Conservation (phyloP, 2,329 filamentous ascomycete genomes). For the Ceratocystis eucalypticola region DNA sequence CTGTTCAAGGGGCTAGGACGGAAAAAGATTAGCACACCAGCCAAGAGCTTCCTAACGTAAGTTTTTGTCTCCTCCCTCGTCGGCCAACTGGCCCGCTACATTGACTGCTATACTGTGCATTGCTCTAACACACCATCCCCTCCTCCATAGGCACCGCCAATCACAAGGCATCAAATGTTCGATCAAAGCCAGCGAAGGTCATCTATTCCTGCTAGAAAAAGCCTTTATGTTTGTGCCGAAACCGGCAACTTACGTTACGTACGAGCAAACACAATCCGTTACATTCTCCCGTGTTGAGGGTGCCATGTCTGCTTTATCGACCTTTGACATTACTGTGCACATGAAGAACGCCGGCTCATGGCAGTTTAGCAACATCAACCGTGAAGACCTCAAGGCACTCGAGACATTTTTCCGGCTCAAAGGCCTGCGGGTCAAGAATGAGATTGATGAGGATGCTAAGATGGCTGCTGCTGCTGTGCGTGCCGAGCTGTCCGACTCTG, state of each 20-base stretch:
- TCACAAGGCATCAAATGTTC: conserved; percentile 97
- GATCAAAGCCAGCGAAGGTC: conserved; percentile 98
- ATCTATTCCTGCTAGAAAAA: conserved; percentile 93
- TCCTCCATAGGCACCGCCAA: conserved; percentile 55
- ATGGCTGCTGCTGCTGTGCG: conserved; percentile 67
- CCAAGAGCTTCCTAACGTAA: conserved; percentile 78
- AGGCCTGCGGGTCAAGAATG: conserved; percentile 90
- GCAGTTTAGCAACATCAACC: conserved; percentile 98
- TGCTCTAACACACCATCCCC: conserved; percentile 5
- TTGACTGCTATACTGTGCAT: background rate
- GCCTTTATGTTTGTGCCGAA: conserved; percentile 99
- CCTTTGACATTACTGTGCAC: conserved; percentile 90
- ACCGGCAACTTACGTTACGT: conserved; percentile 90
- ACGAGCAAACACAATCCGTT: conserved; percentile 81
- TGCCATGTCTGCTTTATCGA: conserved; percentile 82
- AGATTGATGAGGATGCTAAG: conserved; percentile 89
- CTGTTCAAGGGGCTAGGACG: conserved; percentile 89
- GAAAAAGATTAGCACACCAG: conserved; percentile 88
- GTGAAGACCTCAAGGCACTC: conserved; percentile 91
- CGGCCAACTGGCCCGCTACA: no score
- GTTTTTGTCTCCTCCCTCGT: conserved; percentile 21
- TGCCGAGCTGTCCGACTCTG: conserved; percentile 69
- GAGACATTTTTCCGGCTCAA: conserved; percentile 97
- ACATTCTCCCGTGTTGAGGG: conserved; percentile 94
- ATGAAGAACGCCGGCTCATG: conserved; percentile 77